phyloP scores from a whole-genome alignment of 2,329 filamentous ascomycete genomes.

The Pseudogymnoascus sp. region DNA sequence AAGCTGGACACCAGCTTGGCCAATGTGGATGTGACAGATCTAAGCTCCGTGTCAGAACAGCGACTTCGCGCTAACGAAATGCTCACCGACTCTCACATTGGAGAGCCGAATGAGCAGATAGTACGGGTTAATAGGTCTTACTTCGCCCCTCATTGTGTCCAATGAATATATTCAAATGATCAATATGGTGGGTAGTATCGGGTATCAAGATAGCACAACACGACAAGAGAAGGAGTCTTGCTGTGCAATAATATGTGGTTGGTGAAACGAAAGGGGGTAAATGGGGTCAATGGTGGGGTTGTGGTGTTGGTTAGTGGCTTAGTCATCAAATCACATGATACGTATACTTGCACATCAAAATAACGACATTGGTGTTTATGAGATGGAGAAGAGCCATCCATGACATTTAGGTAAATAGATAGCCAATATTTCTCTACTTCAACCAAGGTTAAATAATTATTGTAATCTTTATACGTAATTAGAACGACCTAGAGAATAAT shows the following conservation, averaged over 20 bases:
- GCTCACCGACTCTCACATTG: conserved; percentile 6
- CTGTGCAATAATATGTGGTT: conserved; percentile 7
- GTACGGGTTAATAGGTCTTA: conserved; percentile 9
- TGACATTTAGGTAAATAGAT: not conserved
- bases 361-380: not conserved
- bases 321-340: conserved; percentile 1
- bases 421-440: not conserved
- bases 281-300: conserved; percentile 7
- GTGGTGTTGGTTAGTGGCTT: not conserved
- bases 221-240: conserved; percentile 4
- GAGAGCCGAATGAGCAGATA: conserved; percentile 7
- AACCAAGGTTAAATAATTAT: not conserved
- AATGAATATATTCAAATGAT: conserved; percentile 3
- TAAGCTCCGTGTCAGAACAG: conserved; percentile 25
- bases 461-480: not conserved
- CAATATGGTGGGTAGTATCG: conserved; percentile 8
- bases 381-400: not conserved
- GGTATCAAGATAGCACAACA: conserved; percentile 3
- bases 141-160: conserved; percentile 9
- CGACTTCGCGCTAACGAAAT: conserved; percentile 8
- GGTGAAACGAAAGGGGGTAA: conserved; percentile 7
- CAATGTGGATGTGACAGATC: conserved; percentile 61
- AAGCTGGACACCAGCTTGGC: conserved; percentile 59
- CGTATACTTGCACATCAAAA: not conserved
- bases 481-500: not conserved